Percentiles rank a stretch among this genome's conserved stretches.
phyloP scores from a whole-genome alignment of 768 basidiomycete genomes.

The Sarcodon sp. region DNA sequence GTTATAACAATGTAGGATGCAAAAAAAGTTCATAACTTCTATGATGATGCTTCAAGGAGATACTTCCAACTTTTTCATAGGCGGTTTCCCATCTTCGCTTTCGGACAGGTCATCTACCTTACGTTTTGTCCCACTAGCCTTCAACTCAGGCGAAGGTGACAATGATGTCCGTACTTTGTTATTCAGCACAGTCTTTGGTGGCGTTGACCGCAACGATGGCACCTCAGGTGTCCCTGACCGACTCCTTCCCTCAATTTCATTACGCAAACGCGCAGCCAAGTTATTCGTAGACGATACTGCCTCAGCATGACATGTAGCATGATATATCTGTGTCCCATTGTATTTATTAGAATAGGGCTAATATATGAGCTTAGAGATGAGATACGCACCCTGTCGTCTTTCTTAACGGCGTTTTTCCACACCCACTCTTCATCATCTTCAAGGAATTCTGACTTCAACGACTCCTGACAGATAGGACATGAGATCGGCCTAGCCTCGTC shows the following conservation, averaged over 20 bases:
- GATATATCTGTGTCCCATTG: constrained; percentile 56
- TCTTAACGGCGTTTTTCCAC: constrained; percentile 83
- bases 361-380: background rate
- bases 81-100: constrained; percentile 34
- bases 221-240: constrained; percentile 70
- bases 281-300: constrained; percentile 49
- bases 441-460: constrained; percentile 78
- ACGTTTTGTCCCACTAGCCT: constrained; percentile 54
- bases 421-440: constrained; percentile 99
- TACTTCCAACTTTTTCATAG: constrained; percentile 55
- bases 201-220: constrained; percentile 20
- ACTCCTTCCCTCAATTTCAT: constrained; percentile 42
- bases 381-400: constrained; percentile 67
- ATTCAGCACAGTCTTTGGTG: constrained; percentile 16
- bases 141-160: constrained; percentile 37
- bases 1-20: constrained; percentile 15
- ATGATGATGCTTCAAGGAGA: constrained; percentile 12
- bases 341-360: background rate
- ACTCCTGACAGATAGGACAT: constrained; percentile 96
- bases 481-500: constrained; percentile 74
- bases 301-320: constrained; percentile 91
- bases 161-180: constrained; percentile 9
- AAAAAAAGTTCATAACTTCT: constrained; percentile 13
- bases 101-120: constrained; percentile 44
- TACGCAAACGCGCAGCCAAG: constrained; percentile 56